A percentile compares a stretch with the other conserved stretches of the same genome.
Conservation (phyloP, 1,139 yeast species). For the Suhomyces coccinellae region DNA sequence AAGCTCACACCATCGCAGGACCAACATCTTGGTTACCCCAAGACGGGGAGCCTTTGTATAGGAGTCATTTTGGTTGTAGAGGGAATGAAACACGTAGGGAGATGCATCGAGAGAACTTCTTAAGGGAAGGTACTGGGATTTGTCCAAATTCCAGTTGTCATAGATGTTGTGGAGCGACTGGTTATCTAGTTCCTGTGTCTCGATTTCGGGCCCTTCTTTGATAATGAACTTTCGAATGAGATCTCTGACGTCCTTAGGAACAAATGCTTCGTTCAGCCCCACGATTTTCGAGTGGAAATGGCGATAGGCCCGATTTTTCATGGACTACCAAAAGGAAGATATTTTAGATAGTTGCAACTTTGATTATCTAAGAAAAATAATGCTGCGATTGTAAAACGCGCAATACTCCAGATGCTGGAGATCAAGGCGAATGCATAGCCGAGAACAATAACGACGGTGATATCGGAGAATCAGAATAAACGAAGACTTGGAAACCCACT, state of each 20-base stretch:
- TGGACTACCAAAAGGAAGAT: background rate
- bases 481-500: too few relatives aligned
- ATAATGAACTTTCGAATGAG: constrained; percentile 13
- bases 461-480: too few relatives aligned
- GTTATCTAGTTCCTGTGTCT: background rate
- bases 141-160: constrained; percentile 13
- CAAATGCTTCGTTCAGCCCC: background rate
- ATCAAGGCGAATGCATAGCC: too few relatives aligned
- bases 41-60: constrained; percentile 22
- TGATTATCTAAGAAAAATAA: too few relatives aligned
- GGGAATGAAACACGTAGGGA: constrained; percentile 21
- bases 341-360: too few relatives aligned
- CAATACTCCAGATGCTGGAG: too few relatives aligned
- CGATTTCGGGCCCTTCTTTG: background rate
- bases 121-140: constrained; percentile 13
- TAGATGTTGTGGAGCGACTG: constrained; percentile 10
- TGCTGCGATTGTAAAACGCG: too few relatives aligned
- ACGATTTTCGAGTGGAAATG: background rate
- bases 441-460: too few relatives aligned
- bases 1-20: constrained; percentile 28
- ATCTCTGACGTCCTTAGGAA: background rate
- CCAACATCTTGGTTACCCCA: constrained; percentile 25
- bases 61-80: constrained; percentile 18
- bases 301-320: background rate
- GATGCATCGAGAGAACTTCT: constrained; percentile 8